Conservation (phyloP, 805 yeast genomes). For the Zygosaccharomyces siamensis region DNA sequence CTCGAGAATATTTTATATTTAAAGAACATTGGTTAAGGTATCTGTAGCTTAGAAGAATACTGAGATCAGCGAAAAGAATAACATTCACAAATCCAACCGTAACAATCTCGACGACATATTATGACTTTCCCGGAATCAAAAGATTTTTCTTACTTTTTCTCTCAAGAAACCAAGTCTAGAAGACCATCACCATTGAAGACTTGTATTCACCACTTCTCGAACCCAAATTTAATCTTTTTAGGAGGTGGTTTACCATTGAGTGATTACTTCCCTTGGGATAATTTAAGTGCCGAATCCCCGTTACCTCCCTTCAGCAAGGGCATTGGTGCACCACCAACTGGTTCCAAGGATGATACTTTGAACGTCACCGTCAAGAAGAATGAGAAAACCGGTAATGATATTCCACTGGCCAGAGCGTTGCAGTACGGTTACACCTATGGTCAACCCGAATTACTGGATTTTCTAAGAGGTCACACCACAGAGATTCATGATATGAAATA, state of each 20-base stretch:
- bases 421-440: conserved; percentile 91
- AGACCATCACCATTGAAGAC: conserved; percentile 74
- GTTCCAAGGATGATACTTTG: conserved; percentile 28
- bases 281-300: conserved; percentile 64
- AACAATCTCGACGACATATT: no score
- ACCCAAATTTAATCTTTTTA: conserved; percentile 76
- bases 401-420: conserved; percentile 78
- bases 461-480: conserved; percentile 71
- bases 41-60: no score
- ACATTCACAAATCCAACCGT: no score
- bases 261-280: conserved; percentile 89
- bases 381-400: conserved; percentile 47
- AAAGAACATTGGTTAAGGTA: background rate
- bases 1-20: conserved; percentile 1
- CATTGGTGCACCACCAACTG: conserved; percentile 55
- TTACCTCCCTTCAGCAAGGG: conserved; percentile 77
- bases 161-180: conserved; percentile 75
- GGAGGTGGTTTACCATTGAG: conserved; percentile 96
- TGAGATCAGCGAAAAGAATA: no score
- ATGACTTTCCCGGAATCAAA: conserved; percentile 44
- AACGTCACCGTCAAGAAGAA: conserved; percentile 26
- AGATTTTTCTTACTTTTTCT: conserved; percentile 69
- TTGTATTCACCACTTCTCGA: conserved; percentile 70
- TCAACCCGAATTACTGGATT: conserved; percentile 60
- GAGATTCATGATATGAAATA: conserved; percentile 44